These are phyloP conservation scores for Adansonia digitata DNA, from an alignment of 345 rosid species.

Conservation along the genomic window DNA sequence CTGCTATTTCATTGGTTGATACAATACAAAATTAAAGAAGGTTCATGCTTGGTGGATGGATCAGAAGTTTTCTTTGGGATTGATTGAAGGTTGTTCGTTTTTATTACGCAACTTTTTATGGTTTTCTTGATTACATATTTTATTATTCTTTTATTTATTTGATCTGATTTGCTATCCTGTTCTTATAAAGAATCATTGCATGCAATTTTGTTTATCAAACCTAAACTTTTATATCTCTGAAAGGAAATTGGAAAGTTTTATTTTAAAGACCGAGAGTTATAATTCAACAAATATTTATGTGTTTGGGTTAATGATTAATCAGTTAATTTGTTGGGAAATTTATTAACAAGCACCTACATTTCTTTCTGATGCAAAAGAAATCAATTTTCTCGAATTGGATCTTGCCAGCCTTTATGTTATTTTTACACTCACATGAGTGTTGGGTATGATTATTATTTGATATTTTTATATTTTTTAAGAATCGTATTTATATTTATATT, in stretches of 20 bases:
- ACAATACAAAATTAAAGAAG: neutral
- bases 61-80: neutral
- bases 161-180: neutral
- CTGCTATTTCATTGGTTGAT: neutral
- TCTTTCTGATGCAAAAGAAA: neutral
- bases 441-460: too few species aligned
- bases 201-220: neutral
- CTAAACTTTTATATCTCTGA: neutral
- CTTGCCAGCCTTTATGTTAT: too few species aligned
- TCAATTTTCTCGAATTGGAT: too few species aligned
- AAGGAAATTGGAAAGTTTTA: neutral
- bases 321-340: too few species aligned
- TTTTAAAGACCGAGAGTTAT: neutral
- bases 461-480: too few species aligned
- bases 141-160: neutral
- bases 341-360: too few species aligned
- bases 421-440: too few species aligned
- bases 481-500: too few species aligned
- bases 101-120: neutral
- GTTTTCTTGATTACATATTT: neutral
- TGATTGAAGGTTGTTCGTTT: neutral
- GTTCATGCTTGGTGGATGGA: neutral
- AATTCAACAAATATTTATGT: too few species aligned
- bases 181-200: neutral
- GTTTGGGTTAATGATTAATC: too few species aligned